phyloP scores from a whole-genome alignment of 129 eudicot species.

The Lactuca saligna region DNA sequence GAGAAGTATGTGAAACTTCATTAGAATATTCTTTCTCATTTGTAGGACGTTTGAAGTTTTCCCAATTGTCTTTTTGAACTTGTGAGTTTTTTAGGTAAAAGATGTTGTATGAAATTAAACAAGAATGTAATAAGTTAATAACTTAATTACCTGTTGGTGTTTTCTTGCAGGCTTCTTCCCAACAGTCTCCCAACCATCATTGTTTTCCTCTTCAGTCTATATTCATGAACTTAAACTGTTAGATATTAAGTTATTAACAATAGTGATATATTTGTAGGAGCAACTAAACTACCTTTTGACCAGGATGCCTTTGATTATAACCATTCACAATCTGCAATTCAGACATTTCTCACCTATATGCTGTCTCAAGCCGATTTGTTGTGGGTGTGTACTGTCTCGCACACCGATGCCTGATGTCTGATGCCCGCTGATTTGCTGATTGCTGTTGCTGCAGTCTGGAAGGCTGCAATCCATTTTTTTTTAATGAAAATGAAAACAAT shows the following conservation, averaged over 20 bases:
- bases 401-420: too few relatives aligned
- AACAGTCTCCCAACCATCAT: slow-evolving; percentile 92
- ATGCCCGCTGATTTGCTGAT: too few relatives aligned
- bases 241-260: not conserved
- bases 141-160: slow-evolving; percentile 53
- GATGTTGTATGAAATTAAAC: not conserved
- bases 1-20: slow-evolving; percentile 43
- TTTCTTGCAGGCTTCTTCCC: slow-evolving; percentile 62
- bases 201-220: slow-evolving; percentile 45
- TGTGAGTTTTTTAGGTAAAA: slow-evolving; percentile 17
- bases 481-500: too few relatives aligned
- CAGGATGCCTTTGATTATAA: slow-evolving; percentile 30
- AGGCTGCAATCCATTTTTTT: too few relatives aligned
- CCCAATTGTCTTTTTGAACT: slow-evolving; percentile 67
- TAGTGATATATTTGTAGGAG: not conserved
- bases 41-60: slow-evolving; percentile 73
- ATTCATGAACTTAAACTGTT: not conserved
- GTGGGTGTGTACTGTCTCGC: too few relatives aligned
- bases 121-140: not conserved
- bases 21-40: slow-evolving; percentile 64
- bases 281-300: slow-evolving; percentile 32
- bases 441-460: too few relatives aligned
- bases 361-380: too few relatives aligned
- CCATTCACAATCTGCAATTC: slow-evolving; percentile 37
- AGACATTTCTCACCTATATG: not conserved